Evolutionary conservation across 2,329 filamentous ascomycete genomes (phyloP).

Genomic region (Fusarium multiceps): DNA sequence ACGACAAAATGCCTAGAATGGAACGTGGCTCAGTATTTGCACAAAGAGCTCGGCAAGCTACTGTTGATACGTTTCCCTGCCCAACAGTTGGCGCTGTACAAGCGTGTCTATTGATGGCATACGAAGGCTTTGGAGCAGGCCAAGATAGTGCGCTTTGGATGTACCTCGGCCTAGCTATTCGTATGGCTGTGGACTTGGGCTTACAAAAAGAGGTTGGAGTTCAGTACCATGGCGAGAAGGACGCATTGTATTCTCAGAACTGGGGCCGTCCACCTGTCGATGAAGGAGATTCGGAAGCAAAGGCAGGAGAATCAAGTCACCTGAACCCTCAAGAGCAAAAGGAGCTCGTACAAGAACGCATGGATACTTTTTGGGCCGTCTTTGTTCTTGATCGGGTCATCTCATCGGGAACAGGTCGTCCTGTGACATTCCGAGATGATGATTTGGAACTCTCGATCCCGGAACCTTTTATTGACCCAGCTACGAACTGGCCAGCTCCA

Average conservation of each 20-base stretch:
- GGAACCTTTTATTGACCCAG: constrained; percentile 59
- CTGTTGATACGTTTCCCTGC: constrained; percentile 84
- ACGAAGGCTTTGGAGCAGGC: constrained; percentile 88
- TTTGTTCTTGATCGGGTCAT: constrained; percentile 90
- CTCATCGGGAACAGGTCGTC: constrained; percentile 85
- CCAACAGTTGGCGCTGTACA: constrained; percentile 87
- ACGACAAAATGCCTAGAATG: constrained; percentile 63
- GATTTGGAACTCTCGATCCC: constrained; percentile 85
- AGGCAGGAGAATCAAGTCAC: constrained; percentile 55
- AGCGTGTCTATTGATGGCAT: constrained; percentile 84
- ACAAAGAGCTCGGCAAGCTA: constrained; percentile 82
- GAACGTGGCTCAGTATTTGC: constrained; percentile 83
- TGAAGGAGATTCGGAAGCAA: constrained; percentile 54
- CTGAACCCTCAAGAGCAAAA: constrained; percentile 64
- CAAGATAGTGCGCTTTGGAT: constrained; percentile 94
- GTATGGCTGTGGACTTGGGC: constrained; percentile 83
- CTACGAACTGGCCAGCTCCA: constrained; percentile 77
- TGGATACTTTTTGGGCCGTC: constrained; percentile 91
- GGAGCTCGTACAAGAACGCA: constrained; percentile 81
- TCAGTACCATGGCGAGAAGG: constrained; percentile 66
- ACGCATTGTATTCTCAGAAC: constrained; percentile 61
- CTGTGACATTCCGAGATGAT: constrained; percentile 84
- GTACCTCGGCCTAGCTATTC: constrained; percentile 89
- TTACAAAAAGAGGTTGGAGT: constrained; percentile 85
- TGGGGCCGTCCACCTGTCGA: constrained; percentile 54